phyloP scores from a whole-genome alignment of 169 alveolate genomes.

The Eimeria acervulina region DNA sequence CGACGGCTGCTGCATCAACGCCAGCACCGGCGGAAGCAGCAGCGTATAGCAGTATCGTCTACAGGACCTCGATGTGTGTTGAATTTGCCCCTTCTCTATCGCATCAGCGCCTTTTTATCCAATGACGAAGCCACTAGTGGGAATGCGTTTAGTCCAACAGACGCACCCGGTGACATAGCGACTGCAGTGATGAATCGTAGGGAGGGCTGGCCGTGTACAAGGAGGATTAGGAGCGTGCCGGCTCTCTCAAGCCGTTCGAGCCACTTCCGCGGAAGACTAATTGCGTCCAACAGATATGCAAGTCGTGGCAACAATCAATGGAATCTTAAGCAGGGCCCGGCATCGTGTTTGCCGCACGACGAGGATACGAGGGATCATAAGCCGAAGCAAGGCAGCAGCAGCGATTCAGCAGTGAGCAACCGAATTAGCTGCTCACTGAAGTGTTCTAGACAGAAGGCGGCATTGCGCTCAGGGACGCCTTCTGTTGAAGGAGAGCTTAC shows the following conservation, averaged over 20 bases:
- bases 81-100: conserved; percentile 38
- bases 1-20: conserved; percentile 17
- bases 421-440: background rate
- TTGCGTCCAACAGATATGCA: background rate
- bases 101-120: conserved; percentile 63
- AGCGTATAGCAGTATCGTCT: conserved; percentile 45
- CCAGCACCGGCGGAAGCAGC: conserved; percentile 53
- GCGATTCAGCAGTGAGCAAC: background rate
- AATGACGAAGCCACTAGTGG: conserved; percentile 13
- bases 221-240: background rate
- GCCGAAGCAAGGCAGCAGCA: background rate
- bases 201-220: background rate
- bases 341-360: background rate
- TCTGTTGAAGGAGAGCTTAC: background rate
- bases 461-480: background rate
- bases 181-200: background rate
- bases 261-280: background rate
- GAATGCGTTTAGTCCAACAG: background rate
- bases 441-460: background rate
- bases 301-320: background rate
- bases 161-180: background rate
- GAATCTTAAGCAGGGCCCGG: background rate
- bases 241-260: background rate
- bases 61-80: conserved; percentile 54
- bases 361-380: background rate